Evolutionary conservation across 2,329 filamentous ascomycete genomes (phyloP).

Genomic region (Helotiales sp.): DNA sequence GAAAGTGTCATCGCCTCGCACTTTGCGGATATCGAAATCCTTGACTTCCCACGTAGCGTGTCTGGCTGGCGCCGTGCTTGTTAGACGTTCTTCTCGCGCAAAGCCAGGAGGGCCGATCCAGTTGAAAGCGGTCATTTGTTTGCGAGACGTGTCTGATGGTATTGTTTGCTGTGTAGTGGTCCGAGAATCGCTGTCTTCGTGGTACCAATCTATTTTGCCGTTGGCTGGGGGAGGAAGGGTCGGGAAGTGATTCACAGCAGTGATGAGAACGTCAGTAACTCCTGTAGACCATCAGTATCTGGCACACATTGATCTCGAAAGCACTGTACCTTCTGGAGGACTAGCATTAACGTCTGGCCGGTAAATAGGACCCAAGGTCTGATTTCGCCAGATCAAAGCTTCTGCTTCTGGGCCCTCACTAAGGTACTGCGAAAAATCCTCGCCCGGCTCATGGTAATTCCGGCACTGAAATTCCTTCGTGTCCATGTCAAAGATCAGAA

Average conservation of each 20-base stretch:
- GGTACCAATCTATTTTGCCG: neutral
- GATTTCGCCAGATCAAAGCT: constrained; percentile 2
- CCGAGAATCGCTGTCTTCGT: neutral
- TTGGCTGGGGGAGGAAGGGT: neutral
- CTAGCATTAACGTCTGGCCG: neutral
- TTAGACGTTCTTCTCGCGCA: neutral
- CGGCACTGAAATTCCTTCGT: neutral
- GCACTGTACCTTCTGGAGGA: neutral
- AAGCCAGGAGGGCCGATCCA: neutral
- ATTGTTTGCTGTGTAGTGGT: neutral
- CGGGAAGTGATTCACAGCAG: neutral
- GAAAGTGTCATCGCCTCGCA: constrained; percentile 35
- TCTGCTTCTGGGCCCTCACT: neutral
- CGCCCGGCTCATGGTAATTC: neutral
- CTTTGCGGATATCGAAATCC: neutral
- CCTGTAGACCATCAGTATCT: neutral
- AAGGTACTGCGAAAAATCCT: neutral
- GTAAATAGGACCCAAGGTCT: constrained; percentile 1
- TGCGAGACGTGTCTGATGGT: neutral
- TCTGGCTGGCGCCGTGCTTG: neutral
- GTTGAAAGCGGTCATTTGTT: neutral
- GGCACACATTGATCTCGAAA: no score
- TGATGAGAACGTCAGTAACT: neutral
- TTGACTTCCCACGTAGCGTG: neutral
- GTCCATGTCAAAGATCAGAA: constrained; percentile 7